Conservation (phyloP, 768 basidiomycete genomes). For the Roridomyces roridus region DNA sequence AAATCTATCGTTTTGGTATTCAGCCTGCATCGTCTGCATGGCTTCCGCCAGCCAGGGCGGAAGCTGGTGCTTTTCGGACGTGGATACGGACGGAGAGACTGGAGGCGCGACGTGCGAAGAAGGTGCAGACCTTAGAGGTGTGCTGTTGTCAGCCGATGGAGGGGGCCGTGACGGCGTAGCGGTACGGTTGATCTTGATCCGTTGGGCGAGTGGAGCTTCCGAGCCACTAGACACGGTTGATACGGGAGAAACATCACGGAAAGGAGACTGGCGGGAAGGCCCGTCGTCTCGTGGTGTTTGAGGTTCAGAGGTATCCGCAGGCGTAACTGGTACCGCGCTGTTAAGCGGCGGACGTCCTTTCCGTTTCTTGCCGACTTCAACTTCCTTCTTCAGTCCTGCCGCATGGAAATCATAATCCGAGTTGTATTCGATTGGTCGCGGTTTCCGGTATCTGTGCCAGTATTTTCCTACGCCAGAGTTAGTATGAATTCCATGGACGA, state of each 20-base stretch:
- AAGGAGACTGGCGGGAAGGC: conserved; percentile 40
- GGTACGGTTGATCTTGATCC: conserved; percentile 54
- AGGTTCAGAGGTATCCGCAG: conserved; percentile 50
- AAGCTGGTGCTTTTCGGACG: conserved; percentile 42
- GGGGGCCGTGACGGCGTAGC: conserved; percentile 30
- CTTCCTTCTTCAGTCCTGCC: conserved; percentile 56
- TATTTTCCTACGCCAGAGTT: conserved; percentile 68
- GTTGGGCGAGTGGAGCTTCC: conserved; percentile 76
- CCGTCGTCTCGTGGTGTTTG: conserved; percentile 56
- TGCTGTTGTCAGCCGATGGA: too few species aligned
- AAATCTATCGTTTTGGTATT: conserved; percentile 85
- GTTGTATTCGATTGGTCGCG: conserved; percentile 82
- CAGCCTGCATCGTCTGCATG: conserved; percentile 69
- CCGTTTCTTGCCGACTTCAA: conserved; percentile 57
- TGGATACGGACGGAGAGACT: background rate
- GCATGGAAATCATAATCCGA: conserved; percentile 73
- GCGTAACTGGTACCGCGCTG: conserved; percentile 44
- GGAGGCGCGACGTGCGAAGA: conserved; percentile 11
- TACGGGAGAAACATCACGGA: conserved; percentile 69
- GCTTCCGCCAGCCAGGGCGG: conserved; percentile 77
- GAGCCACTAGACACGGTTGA: conserved; percentile 77
- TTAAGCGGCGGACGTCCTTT: conserved; percentile 52
- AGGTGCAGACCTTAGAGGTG: too few species aligned
- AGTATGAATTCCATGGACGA: conserved; percentile 6
- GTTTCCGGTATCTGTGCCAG: conserved; percentile 86